Conservation (phyloP, 306 rosid genomes). For the Morella rubra region DNA sequence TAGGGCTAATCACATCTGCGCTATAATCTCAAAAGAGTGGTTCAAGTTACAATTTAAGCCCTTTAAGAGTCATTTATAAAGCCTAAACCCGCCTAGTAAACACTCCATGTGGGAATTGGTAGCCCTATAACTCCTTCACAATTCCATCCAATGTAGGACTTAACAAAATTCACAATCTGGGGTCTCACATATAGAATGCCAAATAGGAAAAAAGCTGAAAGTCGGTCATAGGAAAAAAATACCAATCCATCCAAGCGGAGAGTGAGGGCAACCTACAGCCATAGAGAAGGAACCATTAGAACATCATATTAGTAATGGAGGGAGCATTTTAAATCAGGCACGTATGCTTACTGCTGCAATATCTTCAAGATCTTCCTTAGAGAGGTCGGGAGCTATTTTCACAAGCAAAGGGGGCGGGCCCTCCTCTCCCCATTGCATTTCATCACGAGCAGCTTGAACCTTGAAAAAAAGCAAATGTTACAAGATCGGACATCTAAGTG, state of each 20-base stretch:
- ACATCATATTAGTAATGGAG: constrained; percentile 16
- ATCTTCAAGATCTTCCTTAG: constrained; percentile 96
- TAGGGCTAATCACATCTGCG: too few relatives aligned
- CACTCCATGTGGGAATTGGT: too few relatives aligned
- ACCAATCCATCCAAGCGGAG: constrained; percentile 97
- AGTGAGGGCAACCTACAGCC: constrained; percentile 74
- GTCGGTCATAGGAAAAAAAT: constrained; percentile 28
- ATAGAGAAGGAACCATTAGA: constrained; percentile 36
- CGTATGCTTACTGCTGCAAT: constrained; percentile 82
- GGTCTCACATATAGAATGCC: neutral
- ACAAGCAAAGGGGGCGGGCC: constrained; percentile 98
- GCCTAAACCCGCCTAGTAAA: too few relatives aligned
- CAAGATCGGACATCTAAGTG: constrained; percentile 25
- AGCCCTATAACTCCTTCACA: too few relatives aligned
- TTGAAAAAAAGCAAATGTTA: constrained; percentile 35
- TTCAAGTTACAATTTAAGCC: too few relatives aligned
- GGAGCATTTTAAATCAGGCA: constrained; percentile 16
- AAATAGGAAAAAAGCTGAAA: constrained; percentile 11
- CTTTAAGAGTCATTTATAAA: too few relatives aligned
- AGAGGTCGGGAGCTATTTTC: constrained; percentile 97
- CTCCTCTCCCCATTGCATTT: constrained; percentile 99
- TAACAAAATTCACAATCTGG: too few relatives aligned
- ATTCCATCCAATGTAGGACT: too few relatives aligned
- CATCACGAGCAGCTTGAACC: constrained; percentile 98
- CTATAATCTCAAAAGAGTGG: too few relatives aligned